A percentile compares a stretch with the other conserved stretches of the same genome.
Conservation (phyloP, 2,329 filamentous ascomycete genomes). For the Colletotrichum musae region DNA sequence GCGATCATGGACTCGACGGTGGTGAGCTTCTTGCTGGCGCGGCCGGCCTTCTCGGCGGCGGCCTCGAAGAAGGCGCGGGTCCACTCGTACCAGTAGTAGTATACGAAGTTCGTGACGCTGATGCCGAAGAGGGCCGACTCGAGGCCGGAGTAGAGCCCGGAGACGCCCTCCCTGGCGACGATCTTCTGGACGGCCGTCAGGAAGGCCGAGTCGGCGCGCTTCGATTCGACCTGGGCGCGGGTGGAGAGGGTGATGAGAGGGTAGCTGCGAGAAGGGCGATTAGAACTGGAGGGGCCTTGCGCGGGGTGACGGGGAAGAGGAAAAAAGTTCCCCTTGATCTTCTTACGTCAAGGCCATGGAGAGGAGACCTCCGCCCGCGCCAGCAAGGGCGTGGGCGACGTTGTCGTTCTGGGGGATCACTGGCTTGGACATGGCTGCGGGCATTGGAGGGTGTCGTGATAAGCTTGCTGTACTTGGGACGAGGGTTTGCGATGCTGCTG, state of each 20-base stretch:
- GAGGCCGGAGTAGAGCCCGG: slow-evolving; percentile 91
- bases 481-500: not conserved
- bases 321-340: not conserved
- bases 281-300: slow-evolving; percentile 25
- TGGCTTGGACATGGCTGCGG: slow-evolving; percentile 64
- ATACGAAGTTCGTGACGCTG: slow-evolving; percentile 98
- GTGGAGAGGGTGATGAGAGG: slow-evolving; percentile 98
- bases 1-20: slow-evolving; percentile 96
- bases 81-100: slow-evolving; percentile 99
- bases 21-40: slow-evolving; percentile 85
- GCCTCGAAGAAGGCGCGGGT: slow-evolving; percentile 88
- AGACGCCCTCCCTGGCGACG: slow-evolving; percentile 89
- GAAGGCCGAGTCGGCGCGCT: slow-evolving; percentile 88
- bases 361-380: slow-evolving; percentile 91
- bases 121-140: slow-evolving; percentile 97
- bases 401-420: slow-evolving; percentile 92
- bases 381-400: slow-evolving; percentile 93
- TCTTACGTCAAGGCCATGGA: slow-evolving; percentile 94
- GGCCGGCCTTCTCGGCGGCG: slow-evolving; percentile 80
- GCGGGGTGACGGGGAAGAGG: too few species aligned
- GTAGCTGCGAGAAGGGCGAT: slow-evolving; percentile 70
- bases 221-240: slow-evolving; percentile 96
- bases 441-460: slow-evolving; percentile 10
- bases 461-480: slow-evolving; percentile 33
- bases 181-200: slow-evolving; percentile 88